A percentile compares a stretch with the other conserved stretches of the same genome.
Conservation (phyloP, 257 asterid genomes). For the Fraxinus americana region DNA sequence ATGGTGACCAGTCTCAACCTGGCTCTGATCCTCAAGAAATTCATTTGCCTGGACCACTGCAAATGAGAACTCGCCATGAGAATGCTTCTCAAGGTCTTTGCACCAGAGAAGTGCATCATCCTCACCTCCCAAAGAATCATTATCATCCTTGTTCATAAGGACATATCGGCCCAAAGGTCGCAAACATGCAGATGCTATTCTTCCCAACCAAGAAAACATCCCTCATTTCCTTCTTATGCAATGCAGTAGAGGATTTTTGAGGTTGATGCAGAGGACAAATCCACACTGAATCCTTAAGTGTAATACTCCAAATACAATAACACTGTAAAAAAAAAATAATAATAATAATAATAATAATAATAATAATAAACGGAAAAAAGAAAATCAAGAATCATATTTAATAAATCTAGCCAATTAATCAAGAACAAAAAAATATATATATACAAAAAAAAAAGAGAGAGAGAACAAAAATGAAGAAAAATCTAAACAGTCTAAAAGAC, state of each 20-base stretch:
- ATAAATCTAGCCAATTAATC: background rate
- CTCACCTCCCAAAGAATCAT: slow-evolving; percentile 44
- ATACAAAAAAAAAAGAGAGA: no score
- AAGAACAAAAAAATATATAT: background rate
- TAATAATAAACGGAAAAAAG: no score
- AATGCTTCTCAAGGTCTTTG: slow-evolving; percentile 78
- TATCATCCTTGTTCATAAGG: slow-evolving; percentile 71
- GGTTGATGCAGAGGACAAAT: slow-evolving; percentile 28
- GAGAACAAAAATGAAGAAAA: no score
- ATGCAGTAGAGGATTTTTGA: slow-evolving; percentile 31
- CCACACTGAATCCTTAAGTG: slow-evolving; percentile 30
- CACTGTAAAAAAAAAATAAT: slow-evolving; percentile 12
- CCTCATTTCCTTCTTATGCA: slow-evolving; percentile 62
- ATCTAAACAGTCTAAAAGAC: no score
- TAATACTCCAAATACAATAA: slow-evolving; percentile 3
- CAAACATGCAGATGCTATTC: slow-evolving; percentile 54
- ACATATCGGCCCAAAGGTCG: slow-evolving; percentile 75
- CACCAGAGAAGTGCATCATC: slow-evolving; percentile 71
- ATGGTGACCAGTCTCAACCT: slow-evolving; percentile 61
- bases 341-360: no score
- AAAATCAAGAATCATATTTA: background rate
- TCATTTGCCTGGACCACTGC: slow-evolving; percentile 75
- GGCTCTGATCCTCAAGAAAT: slow-evolving; percentile 73
- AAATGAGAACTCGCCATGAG: slow-evolving; percentile 74
- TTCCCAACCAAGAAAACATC: slow-evolving; percentile 77